phyloP scores from a whole-genome alignment of 768 basidiomycete genomes.

The Tricholoma bakamatsutake region DNA sequence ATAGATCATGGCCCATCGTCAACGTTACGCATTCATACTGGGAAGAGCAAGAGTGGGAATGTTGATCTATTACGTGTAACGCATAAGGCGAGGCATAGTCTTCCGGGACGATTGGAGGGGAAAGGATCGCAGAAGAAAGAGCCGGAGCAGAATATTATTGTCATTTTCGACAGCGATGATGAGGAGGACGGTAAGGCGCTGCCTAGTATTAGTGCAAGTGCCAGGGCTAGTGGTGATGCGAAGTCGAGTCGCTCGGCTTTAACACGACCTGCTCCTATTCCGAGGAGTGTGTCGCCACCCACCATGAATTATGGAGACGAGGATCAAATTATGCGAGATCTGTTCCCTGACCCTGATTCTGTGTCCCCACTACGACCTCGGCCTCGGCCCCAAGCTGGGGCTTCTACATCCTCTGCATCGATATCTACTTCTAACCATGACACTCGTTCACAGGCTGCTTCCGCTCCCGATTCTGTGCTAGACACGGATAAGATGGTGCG shows the following conservation, averaged over 20 bases:
- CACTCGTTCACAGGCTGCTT: neutral
- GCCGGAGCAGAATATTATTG: neutral
- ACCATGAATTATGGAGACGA: neutral
- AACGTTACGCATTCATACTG: neutral
- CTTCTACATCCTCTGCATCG: neutral
- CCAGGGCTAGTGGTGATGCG: neutral
- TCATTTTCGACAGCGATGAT: constrained; percentile 7
- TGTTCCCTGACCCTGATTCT: neutral
- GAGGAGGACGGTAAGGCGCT: neutral
- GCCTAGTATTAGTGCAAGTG: neutral
- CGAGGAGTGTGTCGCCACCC: neutral
- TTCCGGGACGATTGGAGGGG: neutral
- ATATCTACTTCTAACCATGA: neutral
- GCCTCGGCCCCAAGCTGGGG: neutral
- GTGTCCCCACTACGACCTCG: neutral
- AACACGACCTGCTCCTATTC: no score
- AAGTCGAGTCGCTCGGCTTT: neutral
- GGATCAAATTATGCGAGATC: neutral
- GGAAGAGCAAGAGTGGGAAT: neutral
- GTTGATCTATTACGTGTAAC: neutral
- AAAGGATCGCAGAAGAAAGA: neutral
- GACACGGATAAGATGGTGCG: neutral
- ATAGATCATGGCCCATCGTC: neutral
- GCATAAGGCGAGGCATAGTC: neutral
- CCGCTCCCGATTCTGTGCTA: neutral